Evolutionary conservation across 768 basidiomycete species (phyloP).

Genomic region (Chalciporus chontae): DNA sequence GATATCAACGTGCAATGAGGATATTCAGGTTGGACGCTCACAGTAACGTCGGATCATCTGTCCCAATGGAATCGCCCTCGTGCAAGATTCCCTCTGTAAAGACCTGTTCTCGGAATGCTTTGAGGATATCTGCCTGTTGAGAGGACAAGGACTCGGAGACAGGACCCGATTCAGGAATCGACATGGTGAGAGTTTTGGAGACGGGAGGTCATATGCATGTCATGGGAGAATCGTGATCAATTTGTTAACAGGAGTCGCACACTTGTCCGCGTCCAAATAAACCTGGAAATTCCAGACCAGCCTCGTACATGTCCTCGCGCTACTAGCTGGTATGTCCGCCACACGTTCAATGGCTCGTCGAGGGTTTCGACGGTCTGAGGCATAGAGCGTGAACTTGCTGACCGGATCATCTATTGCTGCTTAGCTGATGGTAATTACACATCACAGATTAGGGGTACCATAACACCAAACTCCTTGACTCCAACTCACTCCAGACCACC

Average conservation of each 20-base stretch:
- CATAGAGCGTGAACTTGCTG: too few relatives aligned
- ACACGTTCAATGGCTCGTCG: too few relatives aligned
- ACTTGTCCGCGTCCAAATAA: too few relatives aligned
- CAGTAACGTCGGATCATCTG: slow-evolving; percentile 58
- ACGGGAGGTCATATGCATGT: too few relatives aligned
- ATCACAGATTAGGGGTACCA: slow-evolving; percentile 17
- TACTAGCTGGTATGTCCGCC: too few relatives aligned
- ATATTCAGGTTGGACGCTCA: slow-evolving; percentile 28
- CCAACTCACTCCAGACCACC: slow-evolving; percentile 14
- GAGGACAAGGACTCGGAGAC: slow-evolving; percentile 9
- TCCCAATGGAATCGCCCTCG: slow-evolving; percentile 60
- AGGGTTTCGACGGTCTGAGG: too few relatives aligned
- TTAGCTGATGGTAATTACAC: slow-evolving; percentile 11
- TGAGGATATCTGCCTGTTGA: slow-evolving; percentile 38
- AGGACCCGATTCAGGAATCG: slow-evolving; percentile 3
- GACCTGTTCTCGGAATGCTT: slow-evolving; percentile 49
- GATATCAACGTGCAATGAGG: background rate
- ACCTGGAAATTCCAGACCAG: too few relatives aligned
- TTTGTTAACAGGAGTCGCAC: too few relatives aligned
- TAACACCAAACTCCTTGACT: background rate
- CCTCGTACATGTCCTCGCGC: too few relatives aligned
- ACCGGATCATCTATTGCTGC: too few relatives aligned
- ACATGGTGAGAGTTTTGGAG: slow-evolving; percentile 9
- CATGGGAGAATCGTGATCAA: too few relatives aligned
- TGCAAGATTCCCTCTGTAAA: slow-evolving; percentile 51